These are phyloP conservation scores for Kwoniella shivajii DNA, from an alignment of 1,284 basidiomycete genomes.

Conservation along the genomic window DNA sequence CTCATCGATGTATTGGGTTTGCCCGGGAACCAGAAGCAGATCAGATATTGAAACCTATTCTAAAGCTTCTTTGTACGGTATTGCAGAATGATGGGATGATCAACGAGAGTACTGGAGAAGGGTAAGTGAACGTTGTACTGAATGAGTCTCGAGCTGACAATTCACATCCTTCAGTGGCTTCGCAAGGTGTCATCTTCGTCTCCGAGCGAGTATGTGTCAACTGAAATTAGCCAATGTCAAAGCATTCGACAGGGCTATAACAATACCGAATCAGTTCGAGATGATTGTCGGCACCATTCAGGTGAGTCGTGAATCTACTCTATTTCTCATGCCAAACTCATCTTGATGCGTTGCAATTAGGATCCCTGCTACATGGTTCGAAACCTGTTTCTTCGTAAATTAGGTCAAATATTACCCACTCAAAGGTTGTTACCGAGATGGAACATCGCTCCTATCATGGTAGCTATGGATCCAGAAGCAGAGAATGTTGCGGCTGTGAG, in stretches of 20 bases:
- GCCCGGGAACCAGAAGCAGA: slow-evolving; percentile 63
- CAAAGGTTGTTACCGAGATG: slow-evolving; percentile 71
- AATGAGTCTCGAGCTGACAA: background rate
- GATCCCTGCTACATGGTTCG: slow-evolving; percentile 89
- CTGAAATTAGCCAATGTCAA: slow-evolving; percentile 74
- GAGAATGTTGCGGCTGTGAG: slow-evolving; percentile 61
- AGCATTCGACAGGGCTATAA: slow-evolving; percentile 64
- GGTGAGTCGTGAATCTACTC: slow-evolving; percentile 59
- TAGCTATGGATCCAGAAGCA: slow-evolving; percentile 85
- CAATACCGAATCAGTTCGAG: slow-evolving; percentile 62
- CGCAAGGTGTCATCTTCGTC: slow-evolving; percentile 60
- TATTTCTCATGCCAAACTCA: slow-evolving; percentile 10
- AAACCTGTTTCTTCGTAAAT: slow-evolving; percentile 72
- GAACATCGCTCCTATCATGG: slow-evolving; percentile 83
- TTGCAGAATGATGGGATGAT: slow-evolving; percentile 69
- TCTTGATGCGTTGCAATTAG: slow-evolving; percentile 52
- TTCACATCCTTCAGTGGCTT: slow-evolving; percentile 27
- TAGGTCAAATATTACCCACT: slow-evolving; percentile 64
- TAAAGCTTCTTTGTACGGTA: slow-evolving; percentile 72
- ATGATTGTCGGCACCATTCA: slow-evolving; percentile 75
- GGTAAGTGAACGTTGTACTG: slow-evolving; percentile 58
- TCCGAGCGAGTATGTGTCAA: slow-evolving; percentile 78
- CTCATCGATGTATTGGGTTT: slow-evolving; percentile 74
- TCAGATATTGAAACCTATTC: slow-evolving; percentile 69
- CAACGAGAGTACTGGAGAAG: slow-evolving; percentile 63